phyloP scores from a whole-genome alignment of 2,329 filamentous ascomycete species.

The Trichoderma koningii region DNA sequence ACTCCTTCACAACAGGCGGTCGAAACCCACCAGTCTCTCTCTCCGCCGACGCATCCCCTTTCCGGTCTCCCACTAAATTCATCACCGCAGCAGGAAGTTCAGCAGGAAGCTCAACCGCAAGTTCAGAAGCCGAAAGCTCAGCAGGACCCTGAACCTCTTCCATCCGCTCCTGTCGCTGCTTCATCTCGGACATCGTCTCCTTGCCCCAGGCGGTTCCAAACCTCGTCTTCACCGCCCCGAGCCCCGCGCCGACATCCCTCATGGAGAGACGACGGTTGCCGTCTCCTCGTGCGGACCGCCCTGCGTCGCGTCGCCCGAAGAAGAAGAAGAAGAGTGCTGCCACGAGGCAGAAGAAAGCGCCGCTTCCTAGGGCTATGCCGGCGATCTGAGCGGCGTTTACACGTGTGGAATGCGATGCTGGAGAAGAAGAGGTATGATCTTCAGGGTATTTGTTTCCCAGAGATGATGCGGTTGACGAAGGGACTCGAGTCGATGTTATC shows the following conservation, averaged over 20 bases:
- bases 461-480: too few species aligned
- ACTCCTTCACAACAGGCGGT: not conserved
- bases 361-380: slow-evolving; percentile 58
- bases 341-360: slow-evolving; percentile 48
- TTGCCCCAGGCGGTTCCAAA: not conserved
- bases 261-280: not conserved
- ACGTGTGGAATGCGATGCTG: not conserved
- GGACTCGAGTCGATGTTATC: too few species aligned
- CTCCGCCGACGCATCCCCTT: too few species aligned
- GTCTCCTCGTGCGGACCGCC: too few species aligned
- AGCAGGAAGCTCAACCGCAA: not conserved
- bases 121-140: not conserved
- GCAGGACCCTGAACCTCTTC: not conserved
- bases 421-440: too few species aligned
- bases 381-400: slow-evolving; percentile 54
- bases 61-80: too few species aligned
- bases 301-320: slow-evolving; percentile 41
- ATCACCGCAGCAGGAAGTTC: too few species aligned
- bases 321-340: slow-evolving; percentile 52
- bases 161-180: not conserved
- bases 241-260: not conserved
- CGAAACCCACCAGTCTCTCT: not conserved
- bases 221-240: not conserved
- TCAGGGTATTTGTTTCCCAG: too few species aligned
- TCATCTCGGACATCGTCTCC: too few species aligned